Evolutionary conservation across 1,139 yeast species (phyloP), one percentile per base, ranked within the genome.

Genomic region (Pneumocystis canis): DNA sequence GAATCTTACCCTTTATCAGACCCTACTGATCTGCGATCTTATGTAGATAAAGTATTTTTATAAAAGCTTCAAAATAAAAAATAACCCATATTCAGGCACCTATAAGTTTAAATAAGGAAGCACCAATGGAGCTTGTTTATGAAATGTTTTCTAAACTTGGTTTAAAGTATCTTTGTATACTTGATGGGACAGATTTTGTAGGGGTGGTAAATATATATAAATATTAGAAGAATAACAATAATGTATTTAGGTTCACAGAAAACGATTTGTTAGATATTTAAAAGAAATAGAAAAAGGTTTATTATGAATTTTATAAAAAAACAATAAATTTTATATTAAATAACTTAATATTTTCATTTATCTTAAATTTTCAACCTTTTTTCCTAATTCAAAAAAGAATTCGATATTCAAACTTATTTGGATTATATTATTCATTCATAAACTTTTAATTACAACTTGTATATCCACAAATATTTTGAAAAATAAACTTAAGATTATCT

Each of bases 81-180:
- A 25, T 47, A 47, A 47, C 31, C 7, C 25, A 25, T 47, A 25
- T 25, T 25, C 25, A 47, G 53, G 59, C 65, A 28, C 65, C 65
- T 25, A 61, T 63, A 61, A 39, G 62, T n/a, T 59, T 63, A 16
- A 62, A 59, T 58, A 58, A 61, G 18, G 61, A 63, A 9, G 64
- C 65, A n/a, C 65, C 65, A 5, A 53, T 63, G 16, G 65, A 58
- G 35, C 57, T 63, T 28, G 65, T 61, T n/a, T 62, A 57, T 61
- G 65, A 63, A 47, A 62, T 63, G 64, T 63, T 63, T 30, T 53
- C 61, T n/a, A 63, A 63, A 58, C 60, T 63, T 28, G 65, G 65
- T 20, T 37, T 63, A 6, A 61, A 64, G 32, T 63, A 63, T 33
- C 37, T 63, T 35, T 62, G 64, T 28, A 61, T 63, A 16, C 39